These are phyloP conservation scores for Solanum pinnatisectum DNA, from an alignment of 257 asterid genomes.

Conservation along the genomic window DNA sequence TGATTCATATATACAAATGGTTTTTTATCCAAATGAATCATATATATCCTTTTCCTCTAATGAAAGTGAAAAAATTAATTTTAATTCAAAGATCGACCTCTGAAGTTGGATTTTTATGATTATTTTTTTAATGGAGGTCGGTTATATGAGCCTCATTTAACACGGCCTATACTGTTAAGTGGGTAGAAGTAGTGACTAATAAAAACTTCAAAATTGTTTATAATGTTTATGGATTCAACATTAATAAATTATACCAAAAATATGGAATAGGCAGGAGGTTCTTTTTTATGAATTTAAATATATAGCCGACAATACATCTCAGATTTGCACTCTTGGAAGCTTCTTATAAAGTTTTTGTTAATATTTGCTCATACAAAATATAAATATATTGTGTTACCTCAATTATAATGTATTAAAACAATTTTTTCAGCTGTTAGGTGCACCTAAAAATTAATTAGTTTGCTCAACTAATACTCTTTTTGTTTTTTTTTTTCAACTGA, in stretches of 20 bases:
- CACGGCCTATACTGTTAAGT: neutral
- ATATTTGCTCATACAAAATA: neutral
- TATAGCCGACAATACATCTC: neutral
- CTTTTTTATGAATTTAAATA: neutral
- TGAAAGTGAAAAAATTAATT: no score
- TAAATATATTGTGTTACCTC: neutral
- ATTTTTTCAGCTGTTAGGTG: neutral
- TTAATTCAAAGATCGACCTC: neutral
- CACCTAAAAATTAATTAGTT: neutral
- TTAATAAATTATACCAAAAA: neutral
- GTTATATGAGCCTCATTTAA: neutral
- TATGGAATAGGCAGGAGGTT: neutral
- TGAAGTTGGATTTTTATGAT: no score
- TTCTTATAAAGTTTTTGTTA: neutral
- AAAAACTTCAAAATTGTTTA: neutral
- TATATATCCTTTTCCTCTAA: no score
- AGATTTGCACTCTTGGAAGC: neutral
- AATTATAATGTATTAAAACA: neutral
- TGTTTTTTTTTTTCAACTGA: neutral
- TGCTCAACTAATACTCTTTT: neutral
- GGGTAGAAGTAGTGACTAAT: neutral
- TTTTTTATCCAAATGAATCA: no score
- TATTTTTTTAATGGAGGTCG: neutral
- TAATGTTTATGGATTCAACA: neutral
- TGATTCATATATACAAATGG: no score